A percentile compares a stretch with the other conserved stretches of the same genome.
Evolutionary conservation across 1,284 basidiomycete genomes (phyloP).

Genomic region (Inonotus hispidus): DNA sequence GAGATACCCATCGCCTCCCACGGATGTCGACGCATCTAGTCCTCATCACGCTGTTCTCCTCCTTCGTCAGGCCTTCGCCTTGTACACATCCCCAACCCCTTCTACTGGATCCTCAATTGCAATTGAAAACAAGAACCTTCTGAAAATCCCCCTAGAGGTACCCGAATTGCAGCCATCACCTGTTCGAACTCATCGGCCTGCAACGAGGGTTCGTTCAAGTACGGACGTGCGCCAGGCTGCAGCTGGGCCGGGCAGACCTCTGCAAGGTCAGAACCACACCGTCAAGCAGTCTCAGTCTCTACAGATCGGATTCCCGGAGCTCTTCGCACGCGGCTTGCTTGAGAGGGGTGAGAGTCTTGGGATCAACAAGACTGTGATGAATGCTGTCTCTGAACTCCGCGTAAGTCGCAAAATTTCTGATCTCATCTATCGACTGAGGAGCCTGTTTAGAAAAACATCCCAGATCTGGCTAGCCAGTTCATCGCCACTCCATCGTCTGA

Average conservation of each 20-base stretch:
- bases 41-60: constrained; percentile 62
- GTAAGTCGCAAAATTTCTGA: constrained; percentile 33
- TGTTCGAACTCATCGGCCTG: constrained; percentile 31
- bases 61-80: constrained; percentile 72
- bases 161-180: constrained; percentile 44
- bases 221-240: constrained; percentile 7
- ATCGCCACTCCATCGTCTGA: constrained; percentile 44
- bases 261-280: neutral
- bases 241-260: constrained; percentile 9
- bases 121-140: constrained; percentile 73
- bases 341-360: constrained; percentile 75
- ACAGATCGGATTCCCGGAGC: constrained; percentile 55
- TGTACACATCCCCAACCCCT: constrained; percentile 70
- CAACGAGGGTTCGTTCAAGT: constrained; percentile 22
- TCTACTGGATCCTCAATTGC: constrained; percentile 70
- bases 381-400: constrained; percentile 66
- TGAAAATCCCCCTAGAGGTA: constrained; percentile 66
- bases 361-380: constrained; percentile 75
- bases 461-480: constrained; percentile 71
- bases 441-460: constrained; percentile 64
- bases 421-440: neutral
- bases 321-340: constrained; percentile 63
- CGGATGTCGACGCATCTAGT: constrained; percentile 28
- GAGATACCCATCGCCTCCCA: constrained; percentile 66
- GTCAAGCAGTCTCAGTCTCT: constrained; percentile 33